Evolutionary conservation across 2,329 filamentous ascomycete species (phyloP).

Genomic region (Albifimbria verrucaria): DNA sequence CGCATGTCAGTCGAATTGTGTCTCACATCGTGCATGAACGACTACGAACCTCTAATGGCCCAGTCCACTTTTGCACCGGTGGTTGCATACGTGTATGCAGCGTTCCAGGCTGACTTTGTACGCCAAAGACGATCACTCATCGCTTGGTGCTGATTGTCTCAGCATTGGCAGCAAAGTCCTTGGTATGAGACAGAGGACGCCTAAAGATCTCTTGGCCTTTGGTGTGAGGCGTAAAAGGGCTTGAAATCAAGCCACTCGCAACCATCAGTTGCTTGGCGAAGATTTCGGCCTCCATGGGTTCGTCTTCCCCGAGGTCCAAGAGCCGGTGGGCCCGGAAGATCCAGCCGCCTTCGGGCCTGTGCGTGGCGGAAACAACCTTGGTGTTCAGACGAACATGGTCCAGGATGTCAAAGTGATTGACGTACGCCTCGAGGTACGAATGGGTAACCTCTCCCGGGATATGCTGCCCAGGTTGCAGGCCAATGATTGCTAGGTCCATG

Average conservation of each 20-base stretch:
- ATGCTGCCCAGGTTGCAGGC: conserved; percentile 38
- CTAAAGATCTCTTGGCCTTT: conserved; percentile 1
- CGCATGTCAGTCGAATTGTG: too few species aligned
- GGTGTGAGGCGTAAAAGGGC: conserved; percentile 5
- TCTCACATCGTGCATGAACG: background rate
- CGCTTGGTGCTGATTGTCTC: background rate
- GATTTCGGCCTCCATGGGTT: conserved; percentile 19
- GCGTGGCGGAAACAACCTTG: conserved; percentile 36
- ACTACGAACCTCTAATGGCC: conserved; percentile 10
- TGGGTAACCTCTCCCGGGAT: conserved; percentile 42
- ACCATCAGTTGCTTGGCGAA: conserved; percentile 43
- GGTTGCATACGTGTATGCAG: conserved; percentile 8
- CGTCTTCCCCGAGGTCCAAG: background rate
- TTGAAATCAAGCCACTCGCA: conserved; percentile 41
- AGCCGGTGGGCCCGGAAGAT: background rate
- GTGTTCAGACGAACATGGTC: conserved; percentile 31
- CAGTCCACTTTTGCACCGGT: conserved; percentile 12
- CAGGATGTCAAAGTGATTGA: conserved; percentile 33
- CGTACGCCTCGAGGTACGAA: conserved; percentile 41
- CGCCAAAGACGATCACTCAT: conserved; percentile 9
- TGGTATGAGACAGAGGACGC: background rate
- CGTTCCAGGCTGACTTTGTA: conserved; percentile 16
- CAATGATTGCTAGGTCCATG: conserved; percentile 53
- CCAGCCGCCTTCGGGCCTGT: conserved; percentile 37
- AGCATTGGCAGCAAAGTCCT: background rate